Evolutionary conservation across 2,329 filamentous ascomycete genomes (phyloP).

Genomic region (Fusarium burgessii): DNA sequence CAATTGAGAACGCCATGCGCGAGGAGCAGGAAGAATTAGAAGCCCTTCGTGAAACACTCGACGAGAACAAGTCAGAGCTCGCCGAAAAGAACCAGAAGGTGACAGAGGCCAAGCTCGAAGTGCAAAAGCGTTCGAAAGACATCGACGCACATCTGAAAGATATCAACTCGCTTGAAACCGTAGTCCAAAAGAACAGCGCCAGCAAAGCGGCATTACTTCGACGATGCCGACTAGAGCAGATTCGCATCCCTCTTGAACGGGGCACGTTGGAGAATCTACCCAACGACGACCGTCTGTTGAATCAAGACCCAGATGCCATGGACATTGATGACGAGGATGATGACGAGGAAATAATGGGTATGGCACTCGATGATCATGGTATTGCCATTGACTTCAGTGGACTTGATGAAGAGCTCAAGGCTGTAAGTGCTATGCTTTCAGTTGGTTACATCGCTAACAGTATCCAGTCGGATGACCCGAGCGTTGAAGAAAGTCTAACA

Average conservation of each 20-base stretch:
- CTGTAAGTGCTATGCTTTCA: slow-evolving; percentile 62
- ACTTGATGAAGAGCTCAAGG: slow-evolving; percentile 84
- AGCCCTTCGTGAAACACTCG: slow-evolving; percentile 77
- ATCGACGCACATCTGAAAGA: slow-evolving; percentile 80
- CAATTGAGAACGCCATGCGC: slow-evolving; percentile 79
- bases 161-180: slow-evolving; percentile 83
- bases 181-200: slow-evolving; percentile 86
- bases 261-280: slow-evolving; percentile 88
- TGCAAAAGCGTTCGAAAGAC: slow-evolving; percentile 86
- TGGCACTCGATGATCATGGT: slow-evolving; percentile 86
- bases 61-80: slow-evolving; percentile 75
- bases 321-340: slow-evolving; percentile 87
- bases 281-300: slow-evolving; percentile 83
- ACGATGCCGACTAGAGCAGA: slow-evolving; percentile 93
- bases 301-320: slow-evolving; percentile 88
- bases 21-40: slow-evolving; percentile 81
- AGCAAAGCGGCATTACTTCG: slow-evolving; percentile 86
- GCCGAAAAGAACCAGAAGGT: slow-evolving; percentile 79
- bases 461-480: slow-evolving; percentile 73
- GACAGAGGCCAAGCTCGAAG: slow-evolving; percentile 79
- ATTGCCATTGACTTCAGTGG: slow-evolving; percentile 88
- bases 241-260: slow-evolving; percentile 81
- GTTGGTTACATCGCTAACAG: slow-evolving; percentile 44
- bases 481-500: slow-evolving; percentile 79
- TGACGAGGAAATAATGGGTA: slow-evolving; percentile 69